These are phyloP conservation scores for Colletotrichum kahawae DNA, from an alignment of 2,329 filamentous ascomycete genomes.

Conservation along the genomic window DNA sequence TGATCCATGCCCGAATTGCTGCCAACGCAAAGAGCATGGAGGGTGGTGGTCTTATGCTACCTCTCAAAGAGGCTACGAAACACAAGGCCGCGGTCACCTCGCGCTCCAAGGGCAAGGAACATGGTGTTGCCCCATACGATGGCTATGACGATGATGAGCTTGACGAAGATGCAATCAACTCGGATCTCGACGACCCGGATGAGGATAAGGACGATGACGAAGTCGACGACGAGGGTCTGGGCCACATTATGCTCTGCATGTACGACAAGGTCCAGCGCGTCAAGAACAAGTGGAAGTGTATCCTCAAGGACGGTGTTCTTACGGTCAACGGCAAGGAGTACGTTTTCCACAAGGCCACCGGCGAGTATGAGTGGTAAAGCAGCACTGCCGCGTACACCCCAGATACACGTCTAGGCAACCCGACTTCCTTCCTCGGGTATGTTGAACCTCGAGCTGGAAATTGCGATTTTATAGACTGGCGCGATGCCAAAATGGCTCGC, in stretches of 20 bases:
- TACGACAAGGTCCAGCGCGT: conserved; percentile 99
- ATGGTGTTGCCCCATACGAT: conserved; percentile 59
- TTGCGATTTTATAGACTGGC: not conserved
- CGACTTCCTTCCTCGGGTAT: not conserved
- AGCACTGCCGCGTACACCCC: not conserved
- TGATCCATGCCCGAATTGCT: conserved; percentile 72
- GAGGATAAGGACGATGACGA: conserved; percentile 85
- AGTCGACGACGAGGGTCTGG: conserved; percentile 82
- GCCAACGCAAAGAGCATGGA: conserved; percentile 73
- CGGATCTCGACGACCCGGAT: conserved; percentile 93
- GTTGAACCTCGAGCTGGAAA: not conserved
- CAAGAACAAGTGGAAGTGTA: conserved; percentile 99
- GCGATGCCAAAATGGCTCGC: not conserved
- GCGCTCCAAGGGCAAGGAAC: conserved; percentile 24
- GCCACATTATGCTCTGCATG: conserved; percentile 96
- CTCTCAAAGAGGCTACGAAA: conserved; percentile 62
- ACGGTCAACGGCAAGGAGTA: conserved; percentile 95
- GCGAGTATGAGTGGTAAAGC: conserved; percentile 94
- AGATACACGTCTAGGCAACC: not conserved
- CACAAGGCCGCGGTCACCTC: conserved; percentile 27
- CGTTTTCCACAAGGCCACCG: conserved; percentile 96
- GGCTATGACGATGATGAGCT: conserved; percentile 67
- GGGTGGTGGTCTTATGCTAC: conserved; percentile 77
- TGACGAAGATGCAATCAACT: conserved; percentile 98
- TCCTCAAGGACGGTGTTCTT: conserved; percentile 93